These are phyloP conservation scores for Apostasia ramifera DNA, from an alignment of 106 monocot genomes.

Conservation along the genomic window DNA sequence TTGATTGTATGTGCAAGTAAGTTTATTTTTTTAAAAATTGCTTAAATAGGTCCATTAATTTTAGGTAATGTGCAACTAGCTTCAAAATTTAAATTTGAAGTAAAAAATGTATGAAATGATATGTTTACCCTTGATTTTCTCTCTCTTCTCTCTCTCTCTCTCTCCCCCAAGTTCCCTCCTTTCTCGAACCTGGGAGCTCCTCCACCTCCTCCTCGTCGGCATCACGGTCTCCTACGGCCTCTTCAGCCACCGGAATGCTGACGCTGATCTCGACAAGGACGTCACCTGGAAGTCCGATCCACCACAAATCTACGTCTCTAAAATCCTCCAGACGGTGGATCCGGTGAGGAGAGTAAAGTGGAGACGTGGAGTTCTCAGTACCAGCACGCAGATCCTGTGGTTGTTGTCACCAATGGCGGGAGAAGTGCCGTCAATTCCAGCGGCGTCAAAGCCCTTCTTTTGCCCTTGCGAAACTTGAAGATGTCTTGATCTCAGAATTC, in stretches of 20 bases:
- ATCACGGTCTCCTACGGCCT: constrained; percentile 14
- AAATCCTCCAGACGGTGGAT: constrained; percentile 3
- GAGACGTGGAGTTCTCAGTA: constrained; percentile 8
- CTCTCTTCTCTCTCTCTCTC: constrained; percentile 7
- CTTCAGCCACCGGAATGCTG: constrained; percentile 12
- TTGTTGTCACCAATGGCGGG: constrained; percentile 7
- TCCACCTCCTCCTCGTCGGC: constrained; percentile 17
- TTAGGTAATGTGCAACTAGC: too few species aligned
- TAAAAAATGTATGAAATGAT: too few species aligned
- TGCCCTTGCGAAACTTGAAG: constrained; percentile 11
- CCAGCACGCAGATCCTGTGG: too few species aligned
- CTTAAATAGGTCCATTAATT: too few species aligned
- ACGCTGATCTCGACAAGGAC: constrained; percentile 5
- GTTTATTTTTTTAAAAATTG: too few species aligned
- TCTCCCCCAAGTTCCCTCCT: constrained; percentile 6
- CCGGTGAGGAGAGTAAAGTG: not conserved
- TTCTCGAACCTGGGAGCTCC: constrained; percentile 5
- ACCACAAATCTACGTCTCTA: constrained; percentile 9
- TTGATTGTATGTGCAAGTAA: too few species aligned
- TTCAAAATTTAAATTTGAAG: too few species aligned
- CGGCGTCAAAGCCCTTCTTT: not conserved
- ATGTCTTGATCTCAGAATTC: not conserved
- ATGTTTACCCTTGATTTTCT: too few species aligned
- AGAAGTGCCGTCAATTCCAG: not conserved
- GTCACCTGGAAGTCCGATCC: not conserved